These are phyloP conservation scores for Paracoccidioides brasiliensis DNA, from an alignment of 2,329 filamentous ascomycete species.

Conservation along the genomic window DNA sequence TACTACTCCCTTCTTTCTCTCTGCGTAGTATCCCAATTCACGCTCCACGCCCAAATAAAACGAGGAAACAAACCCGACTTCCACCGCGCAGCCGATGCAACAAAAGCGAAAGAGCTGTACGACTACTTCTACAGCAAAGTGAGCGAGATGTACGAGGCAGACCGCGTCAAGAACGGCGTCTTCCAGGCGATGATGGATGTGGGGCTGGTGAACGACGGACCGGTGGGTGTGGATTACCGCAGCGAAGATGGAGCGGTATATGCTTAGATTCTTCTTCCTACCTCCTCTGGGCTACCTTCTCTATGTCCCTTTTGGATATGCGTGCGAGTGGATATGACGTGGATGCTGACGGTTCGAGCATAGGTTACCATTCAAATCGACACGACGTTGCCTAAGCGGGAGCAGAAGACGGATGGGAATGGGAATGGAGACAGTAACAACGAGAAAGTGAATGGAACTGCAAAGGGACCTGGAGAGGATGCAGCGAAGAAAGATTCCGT, in stretches of 20 bases:
- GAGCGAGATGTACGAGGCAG: slow-evolving; percentile 53
- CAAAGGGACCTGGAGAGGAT: slow-evolving; percentile 5
- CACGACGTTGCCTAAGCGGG: slow-evolving; percentile 32
- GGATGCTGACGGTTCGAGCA: slow-evolving; percentile 1
- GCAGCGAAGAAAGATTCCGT: slow-evolving; percentile 4
- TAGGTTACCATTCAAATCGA: slow-evolving; percentile 36
- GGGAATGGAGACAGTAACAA: slow-evolving; percentile 1
- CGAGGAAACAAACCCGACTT: slow-evolving; percentile 95
- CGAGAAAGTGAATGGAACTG: slow-evolving; percentile 3
- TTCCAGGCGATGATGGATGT: slow-evolving; percentile 99
- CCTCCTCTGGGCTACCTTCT: slow-evolving; percentile 4
- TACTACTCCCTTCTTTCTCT: not conserved
- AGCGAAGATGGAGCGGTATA: slow-evolving; percentile 46
- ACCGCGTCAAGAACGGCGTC: slow-evolving; percentile 81
- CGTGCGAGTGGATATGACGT: not conserved
- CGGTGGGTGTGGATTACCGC: slow-evolving; percentile 50
- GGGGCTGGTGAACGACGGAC: slow-evolving; percentile 73
- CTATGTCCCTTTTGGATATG: not conserved
- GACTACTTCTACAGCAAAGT: slow-evolving; percentile 70
- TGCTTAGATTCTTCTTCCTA: slow-evolving; percentile 14
- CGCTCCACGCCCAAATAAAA: slow-evolving; percentile 79
- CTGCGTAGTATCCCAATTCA: slow-evolving; percentile 80
- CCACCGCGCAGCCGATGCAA: slow-evolving; percentile 67
- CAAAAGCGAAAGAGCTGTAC: slow-evolving; percentile 70
- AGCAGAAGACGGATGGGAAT: slow-evolving; percentile 11